Evolutionary conservation across 768 basidiomycete species (phyloP).

Genomic region (Mycena pura): DNA sequence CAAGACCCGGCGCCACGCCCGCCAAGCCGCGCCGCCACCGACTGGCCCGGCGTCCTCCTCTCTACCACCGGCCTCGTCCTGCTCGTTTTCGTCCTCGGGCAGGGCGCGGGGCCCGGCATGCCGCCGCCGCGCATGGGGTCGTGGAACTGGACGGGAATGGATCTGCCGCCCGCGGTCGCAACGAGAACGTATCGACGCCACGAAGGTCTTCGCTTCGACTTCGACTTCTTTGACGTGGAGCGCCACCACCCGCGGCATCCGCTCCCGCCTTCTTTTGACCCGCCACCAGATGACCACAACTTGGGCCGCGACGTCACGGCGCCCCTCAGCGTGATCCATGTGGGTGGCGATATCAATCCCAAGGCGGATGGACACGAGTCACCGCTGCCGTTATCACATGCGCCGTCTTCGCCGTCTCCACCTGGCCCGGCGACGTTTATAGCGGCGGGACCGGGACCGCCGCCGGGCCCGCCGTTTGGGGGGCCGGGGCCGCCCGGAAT

Average conservation of each 20-base stretch:
- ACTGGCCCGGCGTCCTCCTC: constrained; percentile 79
- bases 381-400: too few relatives aligned
- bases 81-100: constrained; percentile 75
- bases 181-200: not conserved
- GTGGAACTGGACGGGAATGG: not conserved
- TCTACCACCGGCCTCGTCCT: constrained; percentile 70
- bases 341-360: too few relatives aligned
- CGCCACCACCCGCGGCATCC: not conserved
- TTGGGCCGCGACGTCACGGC: not conserved
- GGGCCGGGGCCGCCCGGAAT: not conserved
- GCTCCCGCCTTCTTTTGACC: too few relatives aligned
- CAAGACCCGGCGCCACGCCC: not conserved
- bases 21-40: constrained; percentile 65
- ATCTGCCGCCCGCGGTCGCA: not conserved
- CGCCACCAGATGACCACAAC: not conserved
- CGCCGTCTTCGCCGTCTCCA: not conserved
- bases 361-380: too few relatives aligned
- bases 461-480: not conserved
- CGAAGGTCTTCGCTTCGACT: not conserved
- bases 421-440: too few relatives aligned
- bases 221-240: not conserved
- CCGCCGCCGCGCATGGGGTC: not conserved
- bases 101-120: constrained; percentile 46
- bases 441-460: too few relatives aligned
- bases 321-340: too few relatives aligned